Evolutionary conservation across 768 basidiomycete genomes (phyloP).

Genomic region (Lactarius hatsudake): DNA sequence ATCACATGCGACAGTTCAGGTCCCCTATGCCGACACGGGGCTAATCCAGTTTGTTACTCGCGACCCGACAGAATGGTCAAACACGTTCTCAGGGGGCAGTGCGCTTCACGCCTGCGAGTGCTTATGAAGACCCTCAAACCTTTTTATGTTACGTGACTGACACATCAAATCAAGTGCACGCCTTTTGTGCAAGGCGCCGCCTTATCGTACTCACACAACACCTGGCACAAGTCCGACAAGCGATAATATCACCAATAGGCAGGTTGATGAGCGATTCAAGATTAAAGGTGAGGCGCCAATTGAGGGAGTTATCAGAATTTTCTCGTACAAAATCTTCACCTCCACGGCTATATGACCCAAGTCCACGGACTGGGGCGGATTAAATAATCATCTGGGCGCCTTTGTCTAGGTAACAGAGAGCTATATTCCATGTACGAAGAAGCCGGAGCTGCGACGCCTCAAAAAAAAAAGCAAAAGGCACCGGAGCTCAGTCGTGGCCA

Average conservation of each 20-base stretch:
- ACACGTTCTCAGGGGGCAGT: constrained; percentile 11
- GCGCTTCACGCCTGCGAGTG: neutral
- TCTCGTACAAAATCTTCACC: constrained; percentile 15
- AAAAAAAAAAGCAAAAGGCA: neutral
- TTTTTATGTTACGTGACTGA: constrained; percentile 21
- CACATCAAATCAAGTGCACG: constrained; percentile 4
- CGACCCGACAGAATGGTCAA: constrained; percentile 10
- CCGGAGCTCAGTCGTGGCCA: constrained; percentile 3
- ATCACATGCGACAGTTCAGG: constrained; percentile 15
- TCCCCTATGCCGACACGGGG: constrained; percentile 12
- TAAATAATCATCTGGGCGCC: neutral
- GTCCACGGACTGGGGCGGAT: neutral
- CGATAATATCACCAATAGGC: constrained; percentile 5
- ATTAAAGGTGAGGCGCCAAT: neutral
- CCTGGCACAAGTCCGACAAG: constrained; percentile 5
- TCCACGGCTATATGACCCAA: constrained; percentile 6
- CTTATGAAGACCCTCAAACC: constrained; percentile 18
- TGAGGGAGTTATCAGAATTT: constrained; percentile 7
- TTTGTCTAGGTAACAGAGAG: neutral
- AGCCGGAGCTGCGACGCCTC: neutral
- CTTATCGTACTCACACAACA: neutral
- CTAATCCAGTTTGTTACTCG: constrained; percentile 12
- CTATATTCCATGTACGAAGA: neutral
- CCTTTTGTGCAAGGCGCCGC: constrained; percentile 12
- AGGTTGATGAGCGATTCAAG: constrained; percentile 7